Evolutionary conservation across 129 eudicot genomes (phyloP), one percentile per base, ranked within the genome.

Genomic region (Glebionis coronaria): DNA sequence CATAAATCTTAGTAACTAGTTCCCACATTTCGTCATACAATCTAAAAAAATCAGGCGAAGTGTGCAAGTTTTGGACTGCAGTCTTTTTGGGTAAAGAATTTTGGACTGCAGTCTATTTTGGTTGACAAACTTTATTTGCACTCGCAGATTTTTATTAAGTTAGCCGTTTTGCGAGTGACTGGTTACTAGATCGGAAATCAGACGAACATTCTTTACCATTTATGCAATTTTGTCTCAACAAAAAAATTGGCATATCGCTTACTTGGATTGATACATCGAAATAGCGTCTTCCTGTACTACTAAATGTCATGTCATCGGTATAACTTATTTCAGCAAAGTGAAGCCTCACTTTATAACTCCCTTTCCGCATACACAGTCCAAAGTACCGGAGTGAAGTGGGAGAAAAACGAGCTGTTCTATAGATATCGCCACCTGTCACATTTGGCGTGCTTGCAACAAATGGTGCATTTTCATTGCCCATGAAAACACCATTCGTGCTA

Each of bases 261-360:
- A 91, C 96, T 76, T 91, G 97, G 70, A 91, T 82, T 12, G 90
- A 83, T 31, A 91, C 76, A 83, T 91, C 90, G 61, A 91, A 91
- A 42, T 79, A 51, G 47, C 97, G 88, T 77, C 72, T 85, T 72
- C 97, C 93, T 11, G 81, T 76, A 65, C 88, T 83, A 75, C 73
- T 73, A 75, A 69, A 87, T 35, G 82, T 82, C 66, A 35, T 21
- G 79, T 83, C 81, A 71, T 74, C 47, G 7, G 83, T 12, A 60
- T n/a, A 91, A 69, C 83, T 83, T 25, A 87, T 91, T 67, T 91
- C 97, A 18, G 97, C 95, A 75, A 91, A 91, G 73, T 91, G 90
- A 16, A 91, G 97, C 54, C 84, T 81, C 31, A 91, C 90, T 63
- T 53, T 87, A 56, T 56, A 56, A 25, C 40, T 56, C 40, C 62